phyloP scores from a whole-genome alignment of 2,329 filamentous ascomycete genomes.

The Ophiostoma sp. region DNA sequence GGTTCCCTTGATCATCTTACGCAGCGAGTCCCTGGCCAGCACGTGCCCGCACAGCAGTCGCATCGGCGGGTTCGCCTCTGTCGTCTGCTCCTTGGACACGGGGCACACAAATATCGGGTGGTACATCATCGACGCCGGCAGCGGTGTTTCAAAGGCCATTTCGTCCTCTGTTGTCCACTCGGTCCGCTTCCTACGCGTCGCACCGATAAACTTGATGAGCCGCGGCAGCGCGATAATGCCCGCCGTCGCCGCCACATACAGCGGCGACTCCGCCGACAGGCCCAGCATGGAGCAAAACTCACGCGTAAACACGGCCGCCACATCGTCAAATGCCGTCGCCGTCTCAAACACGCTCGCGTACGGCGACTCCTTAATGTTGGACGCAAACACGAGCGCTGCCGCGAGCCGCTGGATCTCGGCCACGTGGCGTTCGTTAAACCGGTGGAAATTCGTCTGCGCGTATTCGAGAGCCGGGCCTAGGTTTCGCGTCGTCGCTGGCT shows the following conservation, averaged over 20 bases:
- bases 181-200: conserved; percentile 82
- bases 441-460: conserved; percentile 65
- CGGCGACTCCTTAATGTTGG: conserved; percentile 70
- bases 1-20: conserved; percentile 69
- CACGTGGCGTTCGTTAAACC: conserved; percentile 69
- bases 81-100: conserved; percentile 93
- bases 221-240: conserved; percentile 87
- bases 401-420: conserved; percentile 76
- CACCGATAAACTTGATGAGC: conserved; percentile 78
- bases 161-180: conserved; percentile 94
- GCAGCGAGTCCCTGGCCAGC: conserved; percentile 70
- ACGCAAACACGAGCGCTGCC: conserved; percentile 71
- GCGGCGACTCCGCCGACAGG: conserved; percentile 82
- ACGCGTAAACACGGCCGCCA: conserved; percentile 79
- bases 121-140: conserved; percentile 62
- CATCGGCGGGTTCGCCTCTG: conserved; percentile 89
- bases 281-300: conserved; percentile 93
- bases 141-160: conserved; percentile 66
- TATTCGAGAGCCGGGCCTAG: conserved; percentile 60
- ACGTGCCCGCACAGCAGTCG: conserved; percentile 96
- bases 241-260: conserved; percentile 88
- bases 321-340: conserved; percentile 63
- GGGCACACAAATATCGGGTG: conserved; percentile 98
- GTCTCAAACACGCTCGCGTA: conserved; percentile 76
- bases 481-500: conserved; percentile 33